Evolutionary conservation across 176 grass and related monocot species (phyloP), one percentile per base, ranked within the genome.

Genomic region (Cenchrus americanus): DNA sequence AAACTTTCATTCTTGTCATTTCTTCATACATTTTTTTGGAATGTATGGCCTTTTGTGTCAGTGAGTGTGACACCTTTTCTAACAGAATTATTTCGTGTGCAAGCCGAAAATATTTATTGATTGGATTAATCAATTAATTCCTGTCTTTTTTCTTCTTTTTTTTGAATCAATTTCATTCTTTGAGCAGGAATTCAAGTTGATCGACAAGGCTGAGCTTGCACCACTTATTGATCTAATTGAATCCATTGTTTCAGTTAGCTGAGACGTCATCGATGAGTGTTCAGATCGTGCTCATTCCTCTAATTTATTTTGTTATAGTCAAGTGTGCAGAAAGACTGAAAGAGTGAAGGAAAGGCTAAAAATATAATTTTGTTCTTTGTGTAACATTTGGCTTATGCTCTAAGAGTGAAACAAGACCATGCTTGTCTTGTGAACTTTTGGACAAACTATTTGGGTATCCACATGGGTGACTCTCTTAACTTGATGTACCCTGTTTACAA

Each of bases 221-320:
- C 96, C 93, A 0, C 96, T 98, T 60, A 93, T 84, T 26, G 96
- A 98, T 85, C 89, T 98, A 49, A 86, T 98, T 62, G 96, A 98
- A 19, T 98, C 96, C 13, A 98, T 98, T 79, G 80, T 98, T 66
- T 85, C 89, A 24, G 82, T 90, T 81, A 55, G 83, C 52, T 95
- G 65, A 98, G 49, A 78, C 5, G 26, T 0, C 42, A 62, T n/a
- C 41, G 24, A 21, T 34, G 58, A 73, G 13, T 66, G 17, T 83
- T 59, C 12, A 3, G 26, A 69, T 5, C 0, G 3, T 42, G 12
- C 11, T 14, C 14, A 34, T 60, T 9, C 43, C 43, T 9, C 1
- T 9, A 8, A 44, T 8, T 43, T 32, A 14, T 54, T 26, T 24
- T 18, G 19, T 27, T 85, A 54, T 34, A 80, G 19, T 0, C 8